Evolutionary conservation across 345 rosid species (phyloP), one percentile per base, ranked within the genome.

Genomic region (Eucalyptus cloeziana): DNA sequence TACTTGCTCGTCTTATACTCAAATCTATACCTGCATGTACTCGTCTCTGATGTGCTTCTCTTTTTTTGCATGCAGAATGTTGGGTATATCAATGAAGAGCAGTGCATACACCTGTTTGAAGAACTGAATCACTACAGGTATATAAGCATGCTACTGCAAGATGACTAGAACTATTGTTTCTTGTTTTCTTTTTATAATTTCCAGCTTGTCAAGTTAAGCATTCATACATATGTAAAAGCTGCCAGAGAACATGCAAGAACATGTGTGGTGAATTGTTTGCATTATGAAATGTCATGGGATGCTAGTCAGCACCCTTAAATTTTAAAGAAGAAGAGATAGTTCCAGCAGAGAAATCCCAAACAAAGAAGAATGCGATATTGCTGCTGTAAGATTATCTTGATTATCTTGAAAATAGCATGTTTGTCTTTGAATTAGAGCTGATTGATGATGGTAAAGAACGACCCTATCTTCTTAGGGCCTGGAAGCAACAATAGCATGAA

Each of bases 61-160:
- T 21, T 87, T 89, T 60, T 87, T 47, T 86, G 52, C 71, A 89
- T 91, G 49, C 96, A 97, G 99, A 91, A 94, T 40, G 92, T 54
- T 22, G 98, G 97, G 87, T 92, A 16, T 89, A 93, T 98, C 56
- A 76, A 97, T 87, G 92, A 97, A 94, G 92, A 95, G 89, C 98
- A 98, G 91, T 98, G 98, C 80, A 90, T 95, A 88, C 90, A 30
- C 89, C 95, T 98, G 88, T 98, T 98, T 92, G 95, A 95, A 91
- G 96, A 94, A 88, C 93, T 98, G 88, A 95, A 97, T 89, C 92
- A 94, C 64, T 98, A 98, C 96, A 96, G 99, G 99, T 97, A 93
- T 76, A 22, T 76, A 40, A 40, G 83, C 30, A 40, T 76, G 47
- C 83, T 76, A 76, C 47, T 37, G 43, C 45, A 76, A 37, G 83